These are phyloP conservation scores for Talaromyces piceae DNA, from an alignment of 2,329 filamentous ascomycete genomes.

Conservation along the genomic window DNA sequence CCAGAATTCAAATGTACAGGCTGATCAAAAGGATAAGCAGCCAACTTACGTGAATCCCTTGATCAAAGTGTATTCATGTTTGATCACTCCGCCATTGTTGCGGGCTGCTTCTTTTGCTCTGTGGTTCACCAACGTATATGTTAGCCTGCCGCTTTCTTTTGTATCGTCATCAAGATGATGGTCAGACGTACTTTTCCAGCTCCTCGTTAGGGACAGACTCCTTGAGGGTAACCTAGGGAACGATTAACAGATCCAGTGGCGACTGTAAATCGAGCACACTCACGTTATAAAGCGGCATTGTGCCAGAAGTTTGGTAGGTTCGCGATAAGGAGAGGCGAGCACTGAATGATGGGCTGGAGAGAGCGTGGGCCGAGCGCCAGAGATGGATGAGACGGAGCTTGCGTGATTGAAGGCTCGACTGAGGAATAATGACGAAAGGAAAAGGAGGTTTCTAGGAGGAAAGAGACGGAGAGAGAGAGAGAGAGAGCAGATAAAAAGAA, in stretches of 20 bases:
- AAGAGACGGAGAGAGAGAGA: no score
- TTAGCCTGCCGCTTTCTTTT: constrained; percentile 3
- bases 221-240: constrained; percentile 68
- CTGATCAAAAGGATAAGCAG: background rate
- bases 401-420: background rate
- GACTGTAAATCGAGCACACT: no score
- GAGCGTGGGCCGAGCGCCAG: background rate
- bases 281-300: constrained; percentile 6
- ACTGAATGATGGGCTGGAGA: background rate
- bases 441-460: background rate
- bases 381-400: background rate
- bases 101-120: constrained; percentile 70
- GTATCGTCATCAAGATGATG: background rate
- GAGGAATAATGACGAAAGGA: background rate
- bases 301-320: background rate
- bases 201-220: constrained; percentile 58
- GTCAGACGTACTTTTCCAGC: constrained; percentile 51
- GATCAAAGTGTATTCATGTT: constrained; percentile 76
- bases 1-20: no score
- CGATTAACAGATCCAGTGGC: background rate
- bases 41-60: constrained; percentile 81
- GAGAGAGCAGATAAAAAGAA: no score
- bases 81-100: constrained; percentile 75
- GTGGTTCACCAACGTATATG: constrained; percentile 2
- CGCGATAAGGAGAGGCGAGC: background rate